Percentiles rank a stretch among this genome's conserved stretches.
These are phyloP conservation scores for Thecaphora thlaspeos DNA, from an alignment of 1,284 basidiomycete species.

Conservation along the genomic window DNA sequence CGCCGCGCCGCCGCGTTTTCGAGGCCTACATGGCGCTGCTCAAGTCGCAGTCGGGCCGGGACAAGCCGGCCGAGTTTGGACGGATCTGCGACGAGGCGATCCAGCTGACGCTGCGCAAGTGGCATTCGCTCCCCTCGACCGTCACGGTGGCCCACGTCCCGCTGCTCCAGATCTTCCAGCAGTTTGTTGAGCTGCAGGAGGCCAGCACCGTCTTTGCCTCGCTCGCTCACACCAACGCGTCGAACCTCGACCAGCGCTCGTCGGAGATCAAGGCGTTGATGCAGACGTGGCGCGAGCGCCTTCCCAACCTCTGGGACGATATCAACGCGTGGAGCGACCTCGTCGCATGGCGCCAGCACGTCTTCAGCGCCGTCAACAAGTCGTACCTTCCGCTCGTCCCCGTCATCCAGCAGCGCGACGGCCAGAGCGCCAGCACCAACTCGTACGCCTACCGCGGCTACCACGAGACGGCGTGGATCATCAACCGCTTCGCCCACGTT, in stretches of 20 bases:
- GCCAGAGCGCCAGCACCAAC: conserved; percentile 62
- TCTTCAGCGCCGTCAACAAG: conserved; percentile 90
- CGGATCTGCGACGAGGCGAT: conserved; percentile 89
- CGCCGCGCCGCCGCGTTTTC: conserved; percentile 89
- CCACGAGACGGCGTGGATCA: conserved; percentile 99
- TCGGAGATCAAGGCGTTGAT: conserved; percentile 77
- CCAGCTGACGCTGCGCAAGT: conserved; percentile 93
- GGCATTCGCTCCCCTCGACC: conserved; percentile 81
- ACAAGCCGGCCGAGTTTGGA: conserved; percentile 52
- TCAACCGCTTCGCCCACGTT: conserved; percentile 99
- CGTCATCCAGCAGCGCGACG: conserved; percentile 60
- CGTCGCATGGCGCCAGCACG: conserved; percentile 93
- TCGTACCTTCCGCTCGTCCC: conserved; percentile 80
- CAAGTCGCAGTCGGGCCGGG: conserved; percentile 60
- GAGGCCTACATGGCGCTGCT: conserved; percentile 88
- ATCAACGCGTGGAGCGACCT: conserved; percentile 99
- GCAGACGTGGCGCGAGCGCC: conserved; percentile 84
- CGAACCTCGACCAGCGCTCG: conserved; percentile 91
- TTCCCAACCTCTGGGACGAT: conserved; percentile 95
- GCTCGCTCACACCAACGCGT: conserved; percentile 78
- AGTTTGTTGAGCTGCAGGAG: conserved; percentile 96
- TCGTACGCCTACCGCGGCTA: conserved; percentile 97
- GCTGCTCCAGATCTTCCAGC: conserved; percentile 95
- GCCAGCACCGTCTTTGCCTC: conserved; percentile 78
- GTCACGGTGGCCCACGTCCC: conserved; percentile 91